Evolutionary conservation across 805 yeast species (phyloP).

Genomic region (Nakazawaea wyomingensis): DNA sequence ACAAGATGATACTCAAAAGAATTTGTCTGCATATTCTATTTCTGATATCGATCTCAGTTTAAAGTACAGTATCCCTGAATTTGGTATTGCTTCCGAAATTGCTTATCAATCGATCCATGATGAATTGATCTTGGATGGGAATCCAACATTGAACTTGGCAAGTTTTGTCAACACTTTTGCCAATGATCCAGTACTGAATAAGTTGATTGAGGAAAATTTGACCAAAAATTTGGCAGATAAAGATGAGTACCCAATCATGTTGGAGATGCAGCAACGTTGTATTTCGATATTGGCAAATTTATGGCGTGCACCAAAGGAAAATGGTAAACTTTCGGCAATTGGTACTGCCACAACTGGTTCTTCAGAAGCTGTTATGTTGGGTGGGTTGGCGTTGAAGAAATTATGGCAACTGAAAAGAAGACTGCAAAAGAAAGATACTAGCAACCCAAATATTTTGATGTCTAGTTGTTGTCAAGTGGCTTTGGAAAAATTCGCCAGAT

Average conservation of each 20-base stretch:
- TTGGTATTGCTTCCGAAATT: conserved; percentile 45
- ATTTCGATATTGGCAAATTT: conserved; percentile 71
- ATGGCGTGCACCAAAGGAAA: conserved; percentile 64
- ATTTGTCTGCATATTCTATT: conserved; percentile 21
- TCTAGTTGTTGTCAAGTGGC: conserved; percentile 94
- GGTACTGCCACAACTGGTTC: conserved; percentile 96
- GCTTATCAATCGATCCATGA: conserved; percentile 65
- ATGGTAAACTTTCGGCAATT: conserved; percentile 37
- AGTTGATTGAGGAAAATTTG: conserved; percentile 61
- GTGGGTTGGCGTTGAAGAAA: conserved; percentile 89
- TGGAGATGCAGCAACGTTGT: conserved; percentile 78
- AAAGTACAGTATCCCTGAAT: conserved; percentile 55
- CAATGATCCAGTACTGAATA: conserved; percentile 41
- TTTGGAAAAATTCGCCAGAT: conserved; percentile 87
- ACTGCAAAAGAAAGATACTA: conserved; percentile 52
- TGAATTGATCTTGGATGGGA: conserved; percentile 78
- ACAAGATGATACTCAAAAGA: background rate
- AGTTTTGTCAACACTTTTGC: conserved; percentile 80
- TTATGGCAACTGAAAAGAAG: conserved; percentile 71
- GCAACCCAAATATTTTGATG: conserved; percentile 82
- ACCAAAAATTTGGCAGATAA: conserved; percentile 88
- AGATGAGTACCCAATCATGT: conserved; percentile 86
- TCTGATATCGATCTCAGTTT: conserved; percentile 30
- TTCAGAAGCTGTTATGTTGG: conserved; percentile 89
- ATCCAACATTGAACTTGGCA: conserved; percentile 79